Conservation (phyloP, 2,329 filamentous ascomycete species). For the Plenodomus tracheiphilus region DNA sequence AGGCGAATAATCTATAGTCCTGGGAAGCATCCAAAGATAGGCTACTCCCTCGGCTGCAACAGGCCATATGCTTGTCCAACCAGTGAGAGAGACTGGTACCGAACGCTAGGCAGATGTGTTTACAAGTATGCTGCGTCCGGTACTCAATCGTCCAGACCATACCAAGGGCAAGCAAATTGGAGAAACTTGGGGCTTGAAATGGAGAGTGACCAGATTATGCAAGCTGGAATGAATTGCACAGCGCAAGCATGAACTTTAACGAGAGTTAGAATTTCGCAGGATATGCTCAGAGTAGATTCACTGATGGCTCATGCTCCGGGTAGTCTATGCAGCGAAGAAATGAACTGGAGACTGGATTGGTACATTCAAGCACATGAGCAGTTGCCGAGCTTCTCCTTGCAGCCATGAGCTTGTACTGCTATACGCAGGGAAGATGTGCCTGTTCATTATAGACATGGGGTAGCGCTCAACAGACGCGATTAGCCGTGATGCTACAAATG, state of each 20-base stretch:
- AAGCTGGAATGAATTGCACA: too few relatives aligned
- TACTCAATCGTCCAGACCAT: neutral
- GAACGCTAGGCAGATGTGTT: neutral
- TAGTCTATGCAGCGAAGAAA: neutral
- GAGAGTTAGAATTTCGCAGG: too few relatives aligned
- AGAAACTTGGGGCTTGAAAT: too few relatives aligned
- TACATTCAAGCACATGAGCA: neutral
- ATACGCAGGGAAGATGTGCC: neutral
- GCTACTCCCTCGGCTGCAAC: neutral
- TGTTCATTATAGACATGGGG: constrained; percentile 5
- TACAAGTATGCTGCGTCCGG: neutral
- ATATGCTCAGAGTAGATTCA: too few relatives aligned
- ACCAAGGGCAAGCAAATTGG: too few relatives aligned
- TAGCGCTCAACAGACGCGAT: constrained; percentile 9
- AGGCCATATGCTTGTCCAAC: neutral
- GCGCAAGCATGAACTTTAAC: too few relatives aligned
- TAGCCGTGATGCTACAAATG: constrained; percentile 16
- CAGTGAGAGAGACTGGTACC: neutral
- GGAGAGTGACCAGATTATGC: too few relatives aligned
- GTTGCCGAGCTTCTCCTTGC: constrained; percentile 35
- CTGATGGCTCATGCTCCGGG: neutral
- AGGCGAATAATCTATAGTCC: neutral
- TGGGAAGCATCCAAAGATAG: constrained; percentile 10
- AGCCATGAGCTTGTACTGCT: neutral
- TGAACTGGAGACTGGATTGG: neutral